A percentile compares a stretch with the other conserved stretches of the same genome.
Evolutionary conservation across 768 basidiomycete species (phyloP).

Genomic region (Mycena maculata): DNA sequence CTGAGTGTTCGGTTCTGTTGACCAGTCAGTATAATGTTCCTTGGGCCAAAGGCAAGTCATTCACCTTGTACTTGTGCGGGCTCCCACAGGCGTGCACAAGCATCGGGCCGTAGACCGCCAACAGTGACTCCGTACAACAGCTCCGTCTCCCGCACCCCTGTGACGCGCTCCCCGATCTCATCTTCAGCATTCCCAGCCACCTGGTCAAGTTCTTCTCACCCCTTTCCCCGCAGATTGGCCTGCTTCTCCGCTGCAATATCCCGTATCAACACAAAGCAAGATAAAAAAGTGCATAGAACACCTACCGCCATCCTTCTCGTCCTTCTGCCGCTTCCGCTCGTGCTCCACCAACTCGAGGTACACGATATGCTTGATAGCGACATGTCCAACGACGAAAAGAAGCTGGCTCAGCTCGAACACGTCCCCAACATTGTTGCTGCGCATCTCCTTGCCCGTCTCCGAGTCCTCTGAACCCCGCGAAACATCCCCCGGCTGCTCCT

Average conservation of each 20-base stretch:
- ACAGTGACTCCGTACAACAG: conserved; percentile 89
- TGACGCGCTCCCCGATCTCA: conserved; percentile 94
- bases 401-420: conserved; percentile 92
- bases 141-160: conserved; percentile 85
- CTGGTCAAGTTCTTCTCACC: conserved; percentile 92
- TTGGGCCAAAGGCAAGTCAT: no score
- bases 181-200: conserved; percentile 98
- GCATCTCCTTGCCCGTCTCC: conserved; percentile 41
- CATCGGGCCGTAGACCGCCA: conserved; percentile 90
- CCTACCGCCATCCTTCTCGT: conserved; percentile 84
- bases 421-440: conserved; percentile 76
- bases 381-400: conserved; percentile 95
- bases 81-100: conserved; percentile 91
- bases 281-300: conserved; percentile 37
- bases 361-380: conserved; percentile 97
- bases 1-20: conserved; percentile 85
- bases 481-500: conserved; percentile 57
- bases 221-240: conserved; percentile 63
- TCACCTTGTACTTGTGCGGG: conserved; percentile 94
- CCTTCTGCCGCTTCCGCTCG: conserved; percentile 97
- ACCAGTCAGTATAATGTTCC: conserved; percentile 5
- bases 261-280: background rate
- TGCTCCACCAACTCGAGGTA: conserved; percentile 95
- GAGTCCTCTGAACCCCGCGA: conserved; percentile 46
- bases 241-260: conserved; percentile 70